Evolutionary conservation across 768 basidiomycete genomes (phyloP).

Genomic region (Termitomyces titanicus): DNA sequence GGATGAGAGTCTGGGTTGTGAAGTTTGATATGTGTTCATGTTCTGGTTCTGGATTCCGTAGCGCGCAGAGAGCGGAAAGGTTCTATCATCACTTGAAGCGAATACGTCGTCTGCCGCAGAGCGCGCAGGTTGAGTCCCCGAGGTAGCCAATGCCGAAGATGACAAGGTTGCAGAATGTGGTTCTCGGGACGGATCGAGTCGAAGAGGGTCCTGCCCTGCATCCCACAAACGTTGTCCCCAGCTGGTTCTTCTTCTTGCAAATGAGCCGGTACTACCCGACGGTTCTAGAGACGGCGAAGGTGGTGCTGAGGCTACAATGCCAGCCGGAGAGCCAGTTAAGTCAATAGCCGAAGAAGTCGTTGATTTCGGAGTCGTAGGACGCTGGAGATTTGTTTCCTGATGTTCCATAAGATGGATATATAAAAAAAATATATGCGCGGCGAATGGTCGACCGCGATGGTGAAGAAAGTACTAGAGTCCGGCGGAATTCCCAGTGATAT

Average conservation of each 20-base stretch:
- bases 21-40: slow-evolving; percentile 34
- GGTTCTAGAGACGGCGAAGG: slow-evolving; percentile 57
- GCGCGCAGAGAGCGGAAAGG: slow-evolving; percentile 29
- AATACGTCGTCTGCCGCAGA: slow-evolving; percentile 45
- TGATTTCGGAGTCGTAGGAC: slow-evolving; percentile 30
- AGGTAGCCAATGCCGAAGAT: slow-evolving; percentile 8
- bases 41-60: slow-evolving; percentile 30
- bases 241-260: slow-evolving; percentile 54
- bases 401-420: slow-evolving; percentile 28
- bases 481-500: neutral
- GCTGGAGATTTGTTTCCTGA: slow-evolving; percentile 28
- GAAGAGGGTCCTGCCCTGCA: slow-evolving; percentile 44
- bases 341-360: slow-evolving; percentile 58
- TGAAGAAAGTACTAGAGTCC: slow-evolving; percentile 3
- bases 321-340: slow-evolving; percentile 42
- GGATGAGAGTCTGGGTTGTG: slow-evolving; percentile 47
- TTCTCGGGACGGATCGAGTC: slow-evolving; percentile 27
- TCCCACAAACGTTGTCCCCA: slow-evolving; percentile 48
- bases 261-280: slow-evolving; percentile 34
- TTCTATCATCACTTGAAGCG: slow-evolving; percentile 34
- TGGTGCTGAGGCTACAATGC: slow-evolving; percentile 40
- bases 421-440: slow-evolving; percentile 7
- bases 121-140: slow-evolving; percentile 19
- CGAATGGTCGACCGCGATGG: slow-evolving; percentile 11
- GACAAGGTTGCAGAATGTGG: slow-evolving; percentile 20